phyloP scores from a whole-genome alignment of 139 green algal genomes.

The Chlamydomonas sphaeroides region DNA sequence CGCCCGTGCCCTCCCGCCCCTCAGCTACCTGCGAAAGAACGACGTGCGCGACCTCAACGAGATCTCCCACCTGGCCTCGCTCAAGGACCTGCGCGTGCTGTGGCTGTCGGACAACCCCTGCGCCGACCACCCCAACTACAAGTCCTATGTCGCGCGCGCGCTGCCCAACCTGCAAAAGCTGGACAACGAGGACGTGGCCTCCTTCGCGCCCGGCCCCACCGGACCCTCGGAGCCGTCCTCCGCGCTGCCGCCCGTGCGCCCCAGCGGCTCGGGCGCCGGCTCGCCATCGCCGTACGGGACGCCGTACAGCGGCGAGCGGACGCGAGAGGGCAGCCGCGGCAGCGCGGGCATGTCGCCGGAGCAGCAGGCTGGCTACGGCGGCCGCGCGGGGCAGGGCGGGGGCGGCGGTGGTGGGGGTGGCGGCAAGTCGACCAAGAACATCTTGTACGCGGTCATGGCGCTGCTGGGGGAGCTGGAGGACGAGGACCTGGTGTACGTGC shows the following conservation, averaged over 20 bases:
- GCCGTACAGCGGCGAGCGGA: not conserved
- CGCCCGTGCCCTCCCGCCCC: too few species aligned
- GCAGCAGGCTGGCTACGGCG: not conserved
- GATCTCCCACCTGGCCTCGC: conserved; percentile 56
- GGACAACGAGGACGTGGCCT: conserved; percentile 64
- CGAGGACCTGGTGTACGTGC: conserved; percentile 64
- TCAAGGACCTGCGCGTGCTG: conserved; percentile 54
- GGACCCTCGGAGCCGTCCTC: too few species aligned
- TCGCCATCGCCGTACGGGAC: not conserved
- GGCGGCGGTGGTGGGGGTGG: not conserved
- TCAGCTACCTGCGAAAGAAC: conserved; percentile 76
- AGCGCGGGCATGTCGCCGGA: conserved; percentile 16
- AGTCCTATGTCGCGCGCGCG: conserved; percentile 41
- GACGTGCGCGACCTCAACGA: conserved; percentile 66
- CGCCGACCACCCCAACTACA: conserved; percentile 60
- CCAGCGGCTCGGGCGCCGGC: not conserved
- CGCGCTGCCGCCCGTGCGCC: too few species aligned
- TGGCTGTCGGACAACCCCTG: conserved; percentile 80
- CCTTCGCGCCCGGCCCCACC: not conserved
- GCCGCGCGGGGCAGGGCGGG: not conserved
- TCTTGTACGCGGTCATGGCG: conserved; percentile 80
- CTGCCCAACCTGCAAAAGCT: conserved; percentile 61
- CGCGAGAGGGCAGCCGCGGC: not conserved
- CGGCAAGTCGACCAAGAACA: conserved; percentile 47
- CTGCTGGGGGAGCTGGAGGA: conserved; percentile 70